phyloP scores from a whole-genome alignment of 2,329 filamentous ascomycete genomes.

The Fusarium sarcochroum region DNA sequence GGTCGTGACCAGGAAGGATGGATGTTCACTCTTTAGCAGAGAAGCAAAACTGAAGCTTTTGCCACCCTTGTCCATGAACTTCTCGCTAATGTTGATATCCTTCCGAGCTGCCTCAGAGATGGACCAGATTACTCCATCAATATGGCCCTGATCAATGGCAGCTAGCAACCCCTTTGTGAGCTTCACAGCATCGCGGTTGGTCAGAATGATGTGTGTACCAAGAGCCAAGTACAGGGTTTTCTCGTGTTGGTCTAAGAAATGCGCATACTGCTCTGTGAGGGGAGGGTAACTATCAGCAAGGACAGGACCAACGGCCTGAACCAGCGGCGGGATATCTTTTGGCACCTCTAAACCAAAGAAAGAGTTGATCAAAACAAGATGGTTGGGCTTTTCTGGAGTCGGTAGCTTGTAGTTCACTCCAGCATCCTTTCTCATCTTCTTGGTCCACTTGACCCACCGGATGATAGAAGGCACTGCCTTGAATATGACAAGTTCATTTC shows the following conservation, averaged over 20 bases:
- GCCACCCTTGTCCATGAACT: background rate
- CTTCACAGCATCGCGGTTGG: conserved; percentile 44
- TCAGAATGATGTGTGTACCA: conserved; percentile 56
- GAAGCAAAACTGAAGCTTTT: conserved; percentile 46
- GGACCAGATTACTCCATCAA: conserved; percentile 57
- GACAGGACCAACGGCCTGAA: conserved; percentile 55
- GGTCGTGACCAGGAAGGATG: conserved; percentile 9
- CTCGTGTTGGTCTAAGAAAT: conserved; percentile 49
- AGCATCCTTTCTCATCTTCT: conserved; percentile 50
- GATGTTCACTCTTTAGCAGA: conserved; percentile 19
- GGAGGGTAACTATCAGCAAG: conserved; percentile 51
- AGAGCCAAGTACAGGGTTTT: conserved; percentile 55
- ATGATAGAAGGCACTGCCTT: conserved; percentile 50
- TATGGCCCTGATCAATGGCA: conserved; percentile 36
- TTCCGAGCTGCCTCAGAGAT: conserved; percentile 42
- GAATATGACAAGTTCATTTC: conserved; percentile 52
- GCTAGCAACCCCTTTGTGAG: conserved; percentile 49
- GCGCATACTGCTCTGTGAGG: conserved; percentile 42
- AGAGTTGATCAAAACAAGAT: conserved; percentile 59
- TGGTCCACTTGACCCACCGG: conserved; percentile 48
- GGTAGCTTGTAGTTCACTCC: conserved; percentile 49
- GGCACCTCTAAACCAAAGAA: conserved; percentile 59
- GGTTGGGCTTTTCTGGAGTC: conserved; percentile 54
- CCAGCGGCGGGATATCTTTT: conserved; percentile 58
- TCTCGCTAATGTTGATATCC: conserved; percentile 22